Base-by-base conservation (phyloP, 1,284 basidiomycete genomes). In the Cutaneotrichosporon spelunceum region DNA sequence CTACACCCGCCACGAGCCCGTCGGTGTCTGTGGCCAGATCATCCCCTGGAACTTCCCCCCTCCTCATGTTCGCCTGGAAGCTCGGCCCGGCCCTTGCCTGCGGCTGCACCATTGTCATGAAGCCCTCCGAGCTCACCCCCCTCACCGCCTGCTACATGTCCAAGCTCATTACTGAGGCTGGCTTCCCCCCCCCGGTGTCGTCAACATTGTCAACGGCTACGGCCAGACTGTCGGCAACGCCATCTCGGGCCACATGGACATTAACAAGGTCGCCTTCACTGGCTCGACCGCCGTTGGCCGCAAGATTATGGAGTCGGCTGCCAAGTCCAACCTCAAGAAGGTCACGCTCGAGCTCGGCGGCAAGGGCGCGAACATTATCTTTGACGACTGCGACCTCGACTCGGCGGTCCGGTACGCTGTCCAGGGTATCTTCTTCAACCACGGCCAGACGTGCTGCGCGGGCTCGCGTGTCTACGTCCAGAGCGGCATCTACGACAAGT, bases 281-380 rank as follows among this genome's bases (percentile, higher is more conserved):
- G 83, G 83, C 34, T 82, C 81, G 29, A 83, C 82, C 68, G 76
- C 81, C 53, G 82, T 84, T 68, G 84, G 84, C 19, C 79, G 82
- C 62, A 77, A 79, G 63, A 82, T 85, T 74, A 82, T 84, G 76
- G 79, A 82, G 70, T 77, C 79, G 52, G 82, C 83, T 33, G 82
- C 83, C 55, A 76, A 81, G 65, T 79, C 78, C 62, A 83, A 84
- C 77, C 76, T 84, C 70, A 83, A 83, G 63, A 62, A 91, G 85
- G 88, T 95, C 56, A 92, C 91, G 4, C 86, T 96, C 70, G 93
- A 97, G 81, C 85, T 97, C 53, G 93, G 93, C 42, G 93, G 93
- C 39, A 97, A 96, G 84, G 88, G 87, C 63, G 90, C 92, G 24
- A 90, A 87, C 73, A 79, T 81, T 68, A 77, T 82, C 68, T 81